These are phyloP conservation scores for Microthyrium microscopicum DNA, from an alignment of 2,329 filamentous ascomycete genomes.

Conservation along the genomic window DNA sequence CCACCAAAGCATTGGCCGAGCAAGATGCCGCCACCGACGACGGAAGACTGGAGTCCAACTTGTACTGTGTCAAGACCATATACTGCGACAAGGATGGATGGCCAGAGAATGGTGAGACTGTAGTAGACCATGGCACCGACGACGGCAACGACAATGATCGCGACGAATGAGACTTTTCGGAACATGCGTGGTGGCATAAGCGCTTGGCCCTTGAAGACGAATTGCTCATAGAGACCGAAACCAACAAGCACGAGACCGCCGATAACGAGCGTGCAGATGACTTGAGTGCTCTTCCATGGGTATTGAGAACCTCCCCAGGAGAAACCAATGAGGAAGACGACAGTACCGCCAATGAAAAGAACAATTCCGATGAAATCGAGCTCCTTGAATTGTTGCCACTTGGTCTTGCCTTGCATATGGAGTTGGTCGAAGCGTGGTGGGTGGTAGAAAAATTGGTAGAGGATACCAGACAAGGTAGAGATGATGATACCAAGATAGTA, in stretches of 20 bases:
- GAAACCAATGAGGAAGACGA: conserved; percentile 30
- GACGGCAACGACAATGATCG: conserved; percentile 23
- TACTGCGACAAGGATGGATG: conserved; percentile 25
- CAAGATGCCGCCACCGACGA: conserved; percentile 26
- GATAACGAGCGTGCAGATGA: conserved; percentile 14
- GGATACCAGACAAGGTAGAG: conserved; percentile 21
- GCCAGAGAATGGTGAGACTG: conserved; percentile 28
- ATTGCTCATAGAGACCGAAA: conserved; percentile 22
- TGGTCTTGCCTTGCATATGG: conserved; percentile 25
- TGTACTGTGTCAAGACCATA: conserved; percentile 23
- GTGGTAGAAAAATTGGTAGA: conserved; percentile 30
- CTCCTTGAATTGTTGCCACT: conserved; percentile 23
- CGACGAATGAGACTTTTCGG: conserved; percentile 23
- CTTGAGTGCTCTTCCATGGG: conserved; percentile 6
- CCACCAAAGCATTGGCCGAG: conserved; percentile 24
- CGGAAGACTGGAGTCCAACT: conserved; percentile 26
- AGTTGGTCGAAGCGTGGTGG: conserved; percentile 25
- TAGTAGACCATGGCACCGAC: conserved; percentile 31
- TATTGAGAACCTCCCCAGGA: conserved; percentile 24
- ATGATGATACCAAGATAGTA: conserved; percentile 33
- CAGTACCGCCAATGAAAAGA: conserved; percentile 29
- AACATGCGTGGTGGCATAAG: conserved; percentile 29
- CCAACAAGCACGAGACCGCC: conserved; percentile 19
- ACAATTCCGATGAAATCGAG: conserved; percentile 32
- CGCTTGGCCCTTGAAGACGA: conserved; percentile 20